Evolutionary conservation across 306 rosid species (phyloP).

Genomic region (Medicago arabica): DNA sequence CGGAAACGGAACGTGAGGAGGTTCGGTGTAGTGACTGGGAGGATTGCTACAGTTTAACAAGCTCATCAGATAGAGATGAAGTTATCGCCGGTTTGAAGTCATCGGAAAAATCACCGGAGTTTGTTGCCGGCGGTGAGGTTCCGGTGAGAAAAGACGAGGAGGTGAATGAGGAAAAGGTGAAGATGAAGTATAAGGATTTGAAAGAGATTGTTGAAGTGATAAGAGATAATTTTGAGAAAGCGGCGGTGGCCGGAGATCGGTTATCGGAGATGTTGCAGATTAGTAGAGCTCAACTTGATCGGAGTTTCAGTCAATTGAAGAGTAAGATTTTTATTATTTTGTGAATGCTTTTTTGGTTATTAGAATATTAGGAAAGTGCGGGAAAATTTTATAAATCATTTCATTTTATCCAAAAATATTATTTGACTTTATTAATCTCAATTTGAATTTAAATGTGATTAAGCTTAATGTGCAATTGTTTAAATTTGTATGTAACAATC

Average conservation of each 20-base stretch:
- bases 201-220: slow-evolving; percentile 87
- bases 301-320: slow-evolving; percentile 79
- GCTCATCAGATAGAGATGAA: slow-evolving; percentile 66
- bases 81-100: slow-evolving; percentile 48
- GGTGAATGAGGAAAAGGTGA: slow-evolving; percentile 59
- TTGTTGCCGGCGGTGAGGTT: slow-evolving; percentile 39
- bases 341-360: neutral
- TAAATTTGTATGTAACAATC: too few relatives aligned
- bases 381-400: neutral
- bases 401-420: neutral
- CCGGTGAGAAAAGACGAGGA: slow-evolving; percentile 40
- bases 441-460: too few relatives aligned
- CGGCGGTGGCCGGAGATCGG: slow-evolving; percentile 78
- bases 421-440: too few relatives aligned
- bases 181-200: slow-evolving; percentile 80
- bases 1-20: slow-evolving; percentile 80
- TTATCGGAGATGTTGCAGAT: slow-evolving; percentile 85
- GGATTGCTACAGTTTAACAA: slow-evolving; percentile 73
- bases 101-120: slow-evolving; percentile 45
- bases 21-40: slow-evolving; percentile 97
- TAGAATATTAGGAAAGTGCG: slow-evolving; percentile 20
- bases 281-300: slow-evolving; percentile 77
- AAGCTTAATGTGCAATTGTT: too few relatives aligned
- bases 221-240: slow-evolving; percentile 78
- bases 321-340: slow-evolving; percentile 51